A percentile compares a stretch with the other conserved stretches of the same genome.
Conservation (phyloP, 73 alveolate genomes). For the Tetrahymena thermophila region DNA sequence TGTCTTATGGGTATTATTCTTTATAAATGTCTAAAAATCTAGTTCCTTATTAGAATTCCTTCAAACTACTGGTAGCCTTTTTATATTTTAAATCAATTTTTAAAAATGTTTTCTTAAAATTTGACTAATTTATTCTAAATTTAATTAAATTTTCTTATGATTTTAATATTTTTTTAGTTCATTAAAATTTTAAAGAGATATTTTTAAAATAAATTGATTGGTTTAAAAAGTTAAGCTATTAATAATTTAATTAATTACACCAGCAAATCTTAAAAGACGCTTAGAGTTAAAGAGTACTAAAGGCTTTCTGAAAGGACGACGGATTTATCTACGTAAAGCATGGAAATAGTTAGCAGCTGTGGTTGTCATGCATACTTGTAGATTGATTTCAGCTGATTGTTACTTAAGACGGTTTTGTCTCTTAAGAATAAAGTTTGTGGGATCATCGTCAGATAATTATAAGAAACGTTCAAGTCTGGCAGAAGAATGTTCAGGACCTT, state of each 20-base stretch:
- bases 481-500: conserved; percentile 89
- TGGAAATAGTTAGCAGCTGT: conserved; percentile 95
- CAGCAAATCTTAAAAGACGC: conserved; percentile 59
- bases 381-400: conserved; percentile 10
- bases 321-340: conserved; percentile 82
- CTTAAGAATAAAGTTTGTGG: conserved; percentile 5
- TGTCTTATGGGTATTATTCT: conserved; percentile 18
- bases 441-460: conserved; percentile 48
- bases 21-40: not conserved
- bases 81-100: not conserved
- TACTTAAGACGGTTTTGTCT: conserved; percentile 3
- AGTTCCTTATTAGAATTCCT: conserved; percentile 9
- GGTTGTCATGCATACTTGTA: conserved; percentile 70
- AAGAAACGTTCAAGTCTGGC: conserved; percentile 79
- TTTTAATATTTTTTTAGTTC: not conserved
- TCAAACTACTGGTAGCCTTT: not conserved
- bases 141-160: too few species aligned
- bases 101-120: too few species aligned
- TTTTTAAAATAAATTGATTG: too few species aligned
- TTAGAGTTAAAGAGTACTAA: conserved; percentile 66
- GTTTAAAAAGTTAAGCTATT: too few species aligned
- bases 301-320: conserved; percentile 91
- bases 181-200: not conserved
- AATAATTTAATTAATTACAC: conserved; percentile 48
- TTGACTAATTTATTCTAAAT: too few species aligned